Evolutionary conservation across 805 yeast genomes (phyloP).

Genomic region (Ogataea thermomethanolica): DNA sequence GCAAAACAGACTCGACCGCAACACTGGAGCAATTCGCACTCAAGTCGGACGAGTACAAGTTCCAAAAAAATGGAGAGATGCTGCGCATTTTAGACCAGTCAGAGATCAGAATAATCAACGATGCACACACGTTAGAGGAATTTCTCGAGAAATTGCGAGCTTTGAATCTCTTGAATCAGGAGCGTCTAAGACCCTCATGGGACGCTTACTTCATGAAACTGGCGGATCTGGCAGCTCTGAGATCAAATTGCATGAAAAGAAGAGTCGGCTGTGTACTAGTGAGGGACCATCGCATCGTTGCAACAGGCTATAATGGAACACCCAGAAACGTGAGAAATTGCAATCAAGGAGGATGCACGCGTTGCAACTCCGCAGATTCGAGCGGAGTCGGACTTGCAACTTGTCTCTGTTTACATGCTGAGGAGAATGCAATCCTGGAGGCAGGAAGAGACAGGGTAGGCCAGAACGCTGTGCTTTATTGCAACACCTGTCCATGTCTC

Average conservation of each 20-base stretch:
- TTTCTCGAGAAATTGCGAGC: constrained; percentile 38
- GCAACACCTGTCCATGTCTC: constrained; percentile 96
- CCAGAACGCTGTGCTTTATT: constrained; percentile 63
- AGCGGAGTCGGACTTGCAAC: constrained; percentile 69
- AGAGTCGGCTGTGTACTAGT: constrained; percentile 96
- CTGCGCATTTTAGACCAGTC: constrained; percentile 47
- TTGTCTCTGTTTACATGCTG: constrained; percentile 94
- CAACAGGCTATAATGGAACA: constrained; percentile 98
- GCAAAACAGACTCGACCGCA: constrained; percentile 7
- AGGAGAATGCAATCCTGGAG: constrained; percentile 91
- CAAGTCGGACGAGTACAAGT: constrained; percentile 12
- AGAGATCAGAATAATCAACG: constrained; percentile 56
- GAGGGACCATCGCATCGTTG: constrained; percentile 77
- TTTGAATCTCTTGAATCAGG: constrained; percentile 44
- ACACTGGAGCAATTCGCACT: constrained; percentile 17
- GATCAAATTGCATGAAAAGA: constrained; percentile 96
- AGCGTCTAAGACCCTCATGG: constrained; percentile 87
- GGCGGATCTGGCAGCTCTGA: constrained; percentile 87
- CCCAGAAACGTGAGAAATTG: constrained; percentile 87
- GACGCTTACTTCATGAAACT: constrained; percentile 92
- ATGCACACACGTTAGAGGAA: constrained; percentile 34
- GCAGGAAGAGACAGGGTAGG: constrained; percentile 89
- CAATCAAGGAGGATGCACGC: constrained; percentile 90
- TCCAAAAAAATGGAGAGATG: constrained; percentile 20
- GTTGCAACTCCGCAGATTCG: constrained; percentile 74